A percentile compares a stretch with the other conserved stretches of the same genome.
phyloP scores from a whole-genome alignment of 2,329 filamentous ascomycete species.

The Penicillium thymicola region DNA sequence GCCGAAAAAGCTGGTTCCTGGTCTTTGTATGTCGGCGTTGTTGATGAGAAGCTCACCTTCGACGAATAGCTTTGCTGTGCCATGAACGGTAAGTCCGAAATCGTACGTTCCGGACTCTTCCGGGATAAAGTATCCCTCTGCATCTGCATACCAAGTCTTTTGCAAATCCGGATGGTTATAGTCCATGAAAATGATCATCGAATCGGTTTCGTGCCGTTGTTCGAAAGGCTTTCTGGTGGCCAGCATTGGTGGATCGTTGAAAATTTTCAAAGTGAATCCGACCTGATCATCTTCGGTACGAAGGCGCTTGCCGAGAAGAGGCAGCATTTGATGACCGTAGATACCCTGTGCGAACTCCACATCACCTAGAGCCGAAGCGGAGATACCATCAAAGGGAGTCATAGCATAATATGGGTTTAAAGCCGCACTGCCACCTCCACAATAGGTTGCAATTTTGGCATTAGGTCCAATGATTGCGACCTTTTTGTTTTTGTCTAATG shows the following conservation, averaged over 20 bases:
- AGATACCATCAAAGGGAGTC: not conserved
- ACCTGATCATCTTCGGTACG: not conserved
- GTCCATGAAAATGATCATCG: not conserved
- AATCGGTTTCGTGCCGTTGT: not conserved
- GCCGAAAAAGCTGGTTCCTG: not conserved
- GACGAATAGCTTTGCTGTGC: not conserved
- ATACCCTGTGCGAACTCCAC: not conserved
- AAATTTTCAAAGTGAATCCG: not conserved
- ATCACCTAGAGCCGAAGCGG: not conserved
- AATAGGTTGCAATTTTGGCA: not conserved
- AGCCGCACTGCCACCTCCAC: not conserved
- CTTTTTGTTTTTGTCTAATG: not conserved
- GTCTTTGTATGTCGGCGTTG: not conserved
- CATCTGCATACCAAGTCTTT: not conserved
- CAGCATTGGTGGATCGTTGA: not conserved
- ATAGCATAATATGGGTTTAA: not conserved
- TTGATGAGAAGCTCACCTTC: not conserved
- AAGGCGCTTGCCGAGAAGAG: not conserved
- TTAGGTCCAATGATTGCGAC: not conserved
- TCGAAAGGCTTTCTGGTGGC: not conserved
- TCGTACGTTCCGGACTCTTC: not conserved
- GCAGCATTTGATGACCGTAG: not conserved
- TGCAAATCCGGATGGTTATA: not conserved
- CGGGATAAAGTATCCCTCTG: not conserved
- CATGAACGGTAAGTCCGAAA: not conserved